Base-by-base conservation (phyloP, 73 alveolate species). In the Paramecium sonneborni region DNA sequence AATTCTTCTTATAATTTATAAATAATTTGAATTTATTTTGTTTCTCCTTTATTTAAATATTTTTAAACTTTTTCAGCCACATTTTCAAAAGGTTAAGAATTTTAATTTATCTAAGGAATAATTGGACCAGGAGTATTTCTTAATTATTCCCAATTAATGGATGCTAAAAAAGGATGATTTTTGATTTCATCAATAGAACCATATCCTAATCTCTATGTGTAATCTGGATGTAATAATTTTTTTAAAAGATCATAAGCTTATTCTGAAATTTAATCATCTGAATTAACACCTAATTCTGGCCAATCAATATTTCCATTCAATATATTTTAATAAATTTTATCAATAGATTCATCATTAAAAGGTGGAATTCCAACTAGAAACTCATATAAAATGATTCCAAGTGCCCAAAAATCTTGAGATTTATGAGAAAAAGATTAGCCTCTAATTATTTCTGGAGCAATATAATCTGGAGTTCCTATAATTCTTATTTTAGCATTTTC, bases 391-490 rank as follows among this genome's bases (percentile, higher is more conserved):
- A 86, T 86, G 38, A 86, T 67, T 12, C 88, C 93, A n/a, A 86
- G 58, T 30, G 88, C 35, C 93, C 93, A 86, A 72, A 48, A 86
- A 62, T 86, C 93, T 34, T 57, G 20, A 6, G 93, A 57, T 38
- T 86, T 86, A 86, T 86, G 69, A 1, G 84, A 62, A 35, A 85
- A 57, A 7, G 86, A 58, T 35, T 39, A 24, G 2, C 93, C 93
- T 15, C 48, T 43, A 11, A 86, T 76, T 0, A 95, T 95, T 95
- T 95, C 98, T 1, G 98, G 98, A 1, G 98, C 98, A 14, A 95
- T 95, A 74, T 95, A 95, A 92, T 95, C 98, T 4, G 98, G 98
- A 20, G 98, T 95, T 85, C 98, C 98, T 1, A 95, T 96, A 1
- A 95, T 93, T 32, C 95, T 88, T 37, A 92, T 86, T 52, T 52